These are phyloP conservation scores for Lachancea dasiensis DNA, from an alignment of 805 yeast species.

Conservation along the genomic window DNA sequence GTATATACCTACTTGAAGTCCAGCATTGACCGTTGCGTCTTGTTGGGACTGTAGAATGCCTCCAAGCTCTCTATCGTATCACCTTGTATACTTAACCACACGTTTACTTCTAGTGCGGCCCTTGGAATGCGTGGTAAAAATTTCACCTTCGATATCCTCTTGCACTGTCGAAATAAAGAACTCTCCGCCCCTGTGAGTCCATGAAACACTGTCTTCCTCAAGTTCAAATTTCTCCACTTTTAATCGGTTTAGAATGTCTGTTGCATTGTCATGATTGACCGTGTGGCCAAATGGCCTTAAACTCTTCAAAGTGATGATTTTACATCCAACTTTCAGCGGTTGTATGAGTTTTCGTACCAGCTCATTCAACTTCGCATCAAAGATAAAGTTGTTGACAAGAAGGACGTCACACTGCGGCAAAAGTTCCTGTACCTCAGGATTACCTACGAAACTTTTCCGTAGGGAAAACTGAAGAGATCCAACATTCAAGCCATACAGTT, in stretches of 20 bases:
- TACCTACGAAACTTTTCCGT: slow-evolving; percentile 65
- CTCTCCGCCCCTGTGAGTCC: slow-evolving; percentile 76
- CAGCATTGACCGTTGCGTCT: background rate
- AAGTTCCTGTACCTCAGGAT: slow-evolving; percentile 46
- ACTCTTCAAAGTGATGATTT: slow-evolving; percentile 71
- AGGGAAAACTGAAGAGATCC: slow-evolving; percentile 55
- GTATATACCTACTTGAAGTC: too few relatives aligned
- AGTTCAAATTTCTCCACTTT: slow-evolving; percentile 58
- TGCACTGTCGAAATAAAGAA: slow-evolving; percentile 72
- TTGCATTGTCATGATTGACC: slow-evolving; percentile 47
- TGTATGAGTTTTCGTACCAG: slow-evolving; percentile 60
- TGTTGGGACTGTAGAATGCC: background rate
- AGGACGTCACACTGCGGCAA: slow-evolving; percentile 64
- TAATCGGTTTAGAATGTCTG: slow-evolving; percentile 57
- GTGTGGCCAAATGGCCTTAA: slow-evolving; percentile 70
- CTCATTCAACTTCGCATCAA: slow-evolving; percentile 66
- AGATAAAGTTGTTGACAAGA: slow-evolving; percentile 76
- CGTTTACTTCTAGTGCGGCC: slow-evolving; percentile 19
- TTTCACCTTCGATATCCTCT: slow-evolving; percentile 32
- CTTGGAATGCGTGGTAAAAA: slow-evolving; percentile 23
- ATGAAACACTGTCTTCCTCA: slow-evolving; percentile 69
- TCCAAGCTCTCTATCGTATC: too few relatives aligned
- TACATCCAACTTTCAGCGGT: slow-evolving; percentile 65
- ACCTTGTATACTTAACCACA: slow-evolving; percentile 25
- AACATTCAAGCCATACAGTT: slow-evolving; percentile 56